Conservation (phyloP, 75 land plant genomes). For the Pseudotsuga menziesii region DNA sequence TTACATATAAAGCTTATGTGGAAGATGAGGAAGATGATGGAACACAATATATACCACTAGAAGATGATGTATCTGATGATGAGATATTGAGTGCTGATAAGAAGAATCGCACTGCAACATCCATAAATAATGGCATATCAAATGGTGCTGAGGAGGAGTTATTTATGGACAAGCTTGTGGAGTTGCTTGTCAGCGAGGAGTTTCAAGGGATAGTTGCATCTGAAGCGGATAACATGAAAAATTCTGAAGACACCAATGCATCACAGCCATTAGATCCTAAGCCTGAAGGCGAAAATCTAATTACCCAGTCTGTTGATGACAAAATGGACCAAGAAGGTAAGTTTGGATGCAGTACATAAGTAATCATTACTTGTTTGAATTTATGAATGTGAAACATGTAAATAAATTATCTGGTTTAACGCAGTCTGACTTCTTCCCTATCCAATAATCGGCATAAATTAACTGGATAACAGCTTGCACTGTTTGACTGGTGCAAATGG, state of each 20-base stretch:
- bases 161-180: slow-evolving; percentile 60
- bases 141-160: slow-evolving; percentile 35
- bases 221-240: slow-evolving; percentile 30
- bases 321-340: no score
- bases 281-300: slow-evolving; percentile 8
- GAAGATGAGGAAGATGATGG: slow-evolving; percentile 95
- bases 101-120: neutral
- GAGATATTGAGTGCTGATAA: slow-evolving; percentile 42
- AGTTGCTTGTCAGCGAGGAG: slow-evolving; percentile 73
- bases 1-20: slow-evolving; percentile 98
- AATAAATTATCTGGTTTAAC: no score
- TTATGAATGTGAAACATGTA: no score
- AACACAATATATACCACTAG: slow-evolving; percentile 10
- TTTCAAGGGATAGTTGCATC: slow-evolving; percentile 68
- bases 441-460: no score
- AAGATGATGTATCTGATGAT: slow-evolving; percentile 46
- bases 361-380: no score
- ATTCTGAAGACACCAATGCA: slow-evolving; percentile 12
- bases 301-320: neutral
- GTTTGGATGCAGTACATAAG: no score
- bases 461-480: no score
- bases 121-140: slow-evolving; percentile 8
- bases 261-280: neutral
- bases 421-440: no score
- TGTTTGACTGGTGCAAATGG: no score